These are phyloP conservation scores for Ilyonectria robusta DNA, from an alignment of 2,329 filamentous ascomycete genomes.

Conservation along the genomic window DNA sequence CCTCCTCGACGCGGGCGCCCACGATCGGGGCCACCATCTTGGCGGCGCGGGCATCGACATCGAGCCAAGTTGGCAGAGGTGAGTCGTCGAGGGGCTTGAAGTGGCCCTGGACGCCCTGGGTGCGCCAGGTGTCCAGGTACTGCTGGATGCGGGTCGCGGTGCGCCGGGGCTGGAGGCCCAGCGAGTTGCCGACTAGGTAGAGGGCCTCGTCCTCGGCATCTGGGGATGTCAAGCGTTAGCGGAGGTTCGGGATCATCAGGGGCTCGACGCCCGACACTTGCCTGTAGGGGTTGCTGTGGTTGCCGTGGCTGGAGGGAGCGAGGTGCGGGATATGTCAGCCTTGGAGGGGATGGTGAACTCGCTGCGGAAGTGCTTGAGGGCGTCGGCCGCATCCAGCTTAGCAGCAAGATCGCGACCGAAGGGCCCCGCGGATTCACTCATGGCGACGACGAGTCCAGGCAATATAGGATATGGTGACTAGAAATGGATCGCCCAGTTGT, in stretches of 20 bases:
- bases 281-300: conserved; percentile 19
- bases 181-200: conserved; percentile 88
- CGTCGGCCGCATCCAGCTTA: conserved; percentile 68
- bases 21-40: conserved; percentile 79
- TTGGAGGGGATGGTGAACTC: conserved; percentile 80
- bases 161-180: conserved; percentile 80
- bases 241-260: background rate
- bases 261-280: conserved; percentile 5
- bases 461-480: background rate
- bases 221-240: background rate
- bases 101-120: conserved; percentile 85
- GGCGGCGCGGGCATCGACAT: conserved; percentile 78
- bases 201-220: conserved; percentile 57
- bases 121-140: conserved; percentile 84
- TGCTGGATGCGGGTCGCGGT: conserved; percentile 72
- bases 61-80: conserved; percentile 77
- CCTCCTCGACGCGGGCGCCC: conserved; percentile 77
- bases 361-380: conserved; percentile 68
- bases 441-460: conserved; percentile 22
- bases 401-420: conserved; percentile 35
- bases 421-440: conserved; percentile 33
- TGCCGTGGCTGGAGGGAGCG: conserved; percentile 35
- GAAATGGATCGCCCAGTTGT: background rate
- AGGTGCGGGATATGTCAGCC: conserved; percentile 48
- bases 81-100: conserved; percentile 78